Evolutionary conservation across 2,329 filamentous ascomycete species (phyloP).

Genomic region (Dactylella cylindrospora): DNA sequence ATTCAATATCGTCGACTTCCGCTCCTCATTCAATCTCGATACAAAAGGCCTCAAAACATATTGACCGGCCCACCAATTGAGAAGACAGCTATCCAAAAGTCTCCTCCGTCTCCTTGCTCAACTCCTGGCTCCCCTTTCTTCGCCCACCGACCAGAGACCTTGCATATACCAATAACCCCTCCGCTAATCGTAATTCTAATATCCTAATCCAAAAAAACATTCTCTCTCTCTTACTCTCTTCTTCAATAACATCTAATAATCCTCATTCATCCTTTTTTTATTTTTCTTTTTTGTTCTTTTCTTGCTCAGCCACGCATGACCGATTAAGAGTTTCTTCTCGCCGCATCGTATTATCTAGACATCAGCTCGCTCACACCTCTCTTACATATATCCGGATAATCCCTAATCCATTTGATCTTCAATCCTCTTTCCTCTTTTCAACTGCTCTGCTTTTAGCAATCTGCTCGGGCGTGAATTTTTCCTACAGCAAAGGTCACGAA

Average conservation of each 20-base stretch:
- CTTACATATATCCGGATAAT: constrained; percentile 7
- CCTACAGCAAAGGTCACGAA: constrained; percentile 8
- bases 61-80: too few relatives aligned
- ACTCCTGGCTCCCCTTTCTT: too few relatives aligned
- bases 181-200: background rate
- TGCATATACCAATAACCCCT: too few relatives aligned
- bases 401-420: constrained; percentile 25
- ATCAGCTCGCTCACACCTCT: constrained; percentile 8
- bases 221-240: constrained; percentile 10
- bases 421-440: constrained; percentile 22
- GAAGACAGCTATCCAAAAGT: too few relatives aligned
- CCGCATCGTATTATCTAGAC: too few relatives aligned
- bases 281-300: constrained; percentile 1
- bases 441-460: constrained; percentile 1
- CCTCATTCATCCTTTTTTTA: too few relatives aligned
- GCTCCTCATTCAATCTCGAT: too few relatives aligned
- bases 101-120: too few relatives aligned
- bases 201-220: constrained; percentile 7
- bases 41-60: too few relatives aligned
- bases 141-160: too few relatives aligned
- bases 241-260: constrained; percentile 14
- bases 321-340: constrained; percentile 27
- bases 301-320: constrained; percentile 10
- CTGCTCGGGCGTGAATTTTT: constrained; percentile 4
- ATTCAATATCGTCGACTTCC: too few relatives aligned